phyloP scores from a whole-genome alignment of 2,329 filamentous ascomycete species.

The Ascochyta koolunga region DNA sequence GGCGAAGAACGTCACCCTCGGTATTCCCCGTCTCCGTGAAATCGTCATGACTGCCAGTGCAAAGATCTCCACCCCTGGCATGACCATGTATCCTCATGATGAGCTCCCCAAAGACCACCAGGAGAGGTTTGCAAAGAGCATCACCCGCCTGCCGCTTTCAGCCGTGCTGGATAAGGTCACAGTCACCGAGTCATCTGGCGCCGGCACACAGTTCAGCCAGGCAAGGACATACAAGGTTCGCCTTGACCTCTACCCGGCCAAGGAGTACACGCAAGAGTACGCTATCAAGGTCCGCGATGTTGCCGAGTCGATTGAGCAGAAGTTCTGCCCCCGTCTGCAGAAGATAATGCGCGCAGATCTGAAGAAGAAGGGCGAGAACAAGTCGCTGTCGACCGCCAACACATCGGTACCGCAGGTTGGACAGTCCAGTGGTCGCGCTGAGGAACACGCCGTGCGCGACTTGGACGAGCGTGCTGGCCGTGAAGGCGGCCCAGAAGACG shows the following conservation, averaged over 20 bases:
- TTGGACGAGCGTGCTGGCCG: constrained; percentile 38
- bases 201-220: constrained; percentile 69
- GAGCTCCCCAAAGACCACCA: constrained; percentile 72
- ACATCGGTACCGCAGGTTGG: constrained; percentile 80
- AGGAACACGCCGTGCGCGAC: constrained; percentile 56
- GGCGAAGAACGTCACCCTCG: constrained; percentile 96
- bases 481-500: constrained; percentile 67
- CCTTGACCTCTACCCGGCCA: constrained; percentile 80
- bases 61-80: constrained; percentile 86
- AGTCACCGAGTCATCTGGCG: constrained; percentile 79
- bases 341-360: constrained; percentile 76
- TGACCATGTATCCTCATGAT: constrained; percentile 80
- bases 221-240: constrained; percentile 86
- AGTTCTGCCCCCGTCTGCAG: constrained; percentile 75
- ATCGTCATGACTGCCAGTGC: constrained; percentile 97
- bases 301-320: constrained; percentile 76
- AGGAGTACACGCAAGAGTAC: constrained; percentile 85
- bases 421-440: constrained; percentile 62
- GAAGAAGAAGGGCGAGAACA: constrained; percentile 73
- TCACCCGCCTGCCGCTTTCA: constrained; percentile 82
- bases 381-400: constrained; percentile 56
- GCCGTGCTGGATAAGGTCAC: constrained; percentile 82
- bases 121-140: constrained; percentile 86
- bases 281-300: constrained; percentile 82
- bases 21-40: constrained; percentile 96